phyloP scores from a whole-genome alignment of 495 filamentous ascomycete species.

The Barbatosphaeria neglecta region DNA sequence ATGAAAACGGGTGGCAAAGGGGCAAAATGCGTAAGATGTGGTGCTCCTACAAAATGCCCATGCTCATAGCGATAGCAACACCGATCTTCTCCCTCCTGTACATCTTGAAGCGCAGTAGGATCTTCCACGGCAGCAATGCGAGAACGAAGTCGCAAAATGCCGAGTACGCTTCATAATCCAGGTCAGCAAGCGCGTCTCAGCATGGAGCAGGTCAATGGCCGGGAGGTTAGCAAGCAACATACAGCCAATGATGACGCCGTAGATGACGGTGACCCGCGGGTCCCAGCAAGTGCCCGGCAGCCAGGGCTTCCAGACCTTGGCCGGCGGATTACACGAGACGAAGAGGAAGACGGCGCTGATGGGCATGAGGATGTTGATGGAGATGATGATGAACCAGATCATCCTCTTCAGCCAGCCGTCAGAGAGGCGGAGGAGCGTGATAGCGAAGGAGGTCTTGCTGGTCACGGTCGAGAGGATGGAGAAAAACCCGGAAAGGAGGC shows the following conservation, averaged over 20 bases:
- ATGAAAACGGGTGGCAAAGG: no score
- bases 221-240: not conserved
- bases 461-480: not conserved
- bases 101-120: conserved; percentile 13
- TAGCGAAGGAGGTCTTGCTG: conserved; percentile 6
- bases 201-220: not conserved
- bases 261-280: not conserved
- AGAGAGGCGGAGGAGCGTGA: conserved; percentile 4
- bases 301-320: conserved; percentile 5
- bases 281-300: conserved; percentile 9
- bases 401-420: not conserved
- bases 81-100: conserved; percentile 14
- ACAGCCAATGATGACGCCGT: conserved; percentile 1
- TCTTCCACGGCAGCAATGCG: conserved; percentile 14
- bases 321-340: conserved; percentile 4
- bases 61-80: conserved; percentile 14
- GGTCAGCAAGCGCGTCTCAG: not conserved
- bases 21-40: no score
- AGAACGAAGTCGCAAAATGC: conserved; percentile 15
- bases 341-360: conserved; percentile 4
- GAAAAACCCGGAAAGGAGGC: conserved; percentile 4
- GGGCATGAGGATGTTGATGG: conserved; percentile 7
- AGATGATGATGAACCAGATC: conserved; percentile 8
- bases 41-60: conserved; percentile 14
- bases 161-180: conserved; percentile 9